These are phyloP conservation scores for Chiua virens DNA, from an alignment of 768 basidiomycete genomes.

Conservation along the genomic window DNA sequence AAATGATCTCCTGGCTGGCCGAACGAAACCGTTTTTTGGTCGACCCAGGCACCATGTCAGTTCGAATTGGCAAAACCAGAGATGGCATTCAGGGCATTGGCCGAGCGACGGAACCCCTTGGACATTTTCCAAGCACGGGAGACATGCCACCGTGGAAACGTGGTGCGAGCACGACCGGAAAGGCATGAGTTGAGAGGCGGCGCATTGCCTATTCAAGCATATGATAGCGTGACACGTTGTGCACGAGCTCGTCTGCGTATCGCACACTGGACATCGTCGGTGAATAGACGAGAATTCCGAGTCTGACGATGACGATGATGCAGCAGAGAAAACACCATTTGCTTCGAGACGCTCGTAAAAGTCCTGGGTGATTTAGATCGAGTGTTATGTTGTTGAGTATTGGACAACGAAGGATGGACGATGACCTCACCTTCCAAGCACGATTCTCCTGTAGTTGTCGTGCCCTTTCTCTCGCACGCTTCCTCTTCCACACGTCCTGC, in stretches of 20 bases:
- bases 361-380: conserved; percentile 2
- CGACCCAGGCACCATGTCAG: conserved; percentile 25
- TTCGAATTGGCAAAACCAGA: conserved; percentile 23
- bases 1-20: background rate
- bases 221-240: conserved; percentile 9
- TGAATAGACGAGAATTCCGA: background rate
- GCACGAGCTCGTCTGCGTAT: conserved; percentile 5
- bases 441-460: conserved; percentile 1
- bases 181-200: conserved; percentile 13
- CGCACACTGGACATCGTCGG: conserved; percentile 15
- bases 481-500: conserved; percentile 9
- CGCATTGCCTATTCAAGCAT: conserved; percentile 19
- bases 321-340: conserved; percentile 1
- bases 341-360: conserved; percentile 17
- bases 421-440: conserved; percentile 13
- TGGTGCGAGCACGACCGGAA: conserved; percentile 20
- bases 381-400: background rate
- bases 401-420: background rate
- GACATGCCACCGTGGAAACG: conserved; percentile 3
- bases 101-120: conserved; percentile 5
- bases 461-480: conserved; percentile 2
- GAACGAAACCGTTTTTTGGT: conserved; percentile 4
- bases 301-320: no score
- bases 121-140: conserved; percentile 6
- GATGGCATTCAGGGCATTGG: conserved; percentile 20